A percentile compares a stretch with the other conserved stretches of the same genome.
Evolutionary conservation across 208 protist genomes (phyloP).

Genomic region (Trypanosoma avium): DNA sequence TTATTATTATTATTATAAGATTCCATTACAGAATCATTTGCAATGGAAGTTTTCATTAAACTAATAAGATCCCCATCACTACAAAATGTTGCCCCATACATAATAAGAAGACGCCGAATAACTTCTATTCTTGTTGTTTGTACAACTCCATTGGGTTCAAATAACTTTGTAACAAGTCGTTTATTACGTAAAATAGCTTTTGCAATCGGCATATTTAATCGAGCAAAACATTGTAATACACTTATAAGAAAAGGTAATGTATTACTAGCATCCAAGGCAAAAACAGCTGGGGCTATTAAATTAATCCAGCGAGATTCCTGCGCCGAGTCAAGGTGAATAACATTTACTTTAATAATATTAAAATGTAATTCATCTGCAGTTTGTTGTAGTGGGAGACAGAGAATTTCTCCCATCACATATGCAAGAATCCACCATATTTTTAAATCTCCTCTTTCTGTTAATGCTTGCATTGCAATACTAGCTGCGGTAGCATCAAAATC

Average conservation of each 20-base stretch:
- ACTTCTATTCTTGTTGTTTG: constrained; percentile 14
- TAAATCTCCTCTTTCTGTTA: constrained; percentile 19
- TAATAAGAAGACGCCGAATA: constrained; percentile 25
- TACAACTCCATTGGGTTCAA: constrained; percentile 13
- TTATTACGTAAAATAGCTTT: constrained; percentile 56
- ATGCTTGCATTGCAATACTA: constrained; percentile 23
- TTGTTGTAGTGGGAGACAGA: constrained; percentile 9
- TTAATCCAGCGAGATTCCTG: constrained; percentile 13
- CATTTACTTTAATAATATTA: constrained; percentile 20
- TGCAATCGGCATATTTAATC: constrained; percentile 14
- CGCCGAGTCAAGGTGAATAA: constrained; percentile 16
- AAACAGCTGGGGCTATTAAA: constrained; percentile 45
- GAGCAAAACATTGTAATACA: constrained; percentile 24
- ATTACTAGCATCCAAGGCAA: constrained; percentile 35
- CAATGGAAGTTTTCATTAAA: constrained; percentile 28
- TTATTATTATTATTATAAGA: neutral
- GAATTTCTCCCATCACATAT: neutral
- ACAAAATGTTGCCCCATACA: constrained; percentile 33
- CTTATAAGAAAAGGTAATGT: constrained; percentile 46
- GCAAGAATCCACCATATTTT: constrained; percentile 28
- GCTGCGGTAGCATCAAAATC: neutral
- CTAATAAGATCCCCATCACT: constrained; percentile 49
- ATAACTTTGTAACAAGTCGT: constrained; percentile 38
- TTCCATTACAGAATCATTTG: neutral
- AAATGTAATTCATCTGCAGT: constrained; percentile 24